Percentiles rank a stretch among this genome's conserved stretches.
Evolutionary conservation across 257 asterid genomes (phyloP).

Genomic region (Scutellaria galericulata): DNA sequence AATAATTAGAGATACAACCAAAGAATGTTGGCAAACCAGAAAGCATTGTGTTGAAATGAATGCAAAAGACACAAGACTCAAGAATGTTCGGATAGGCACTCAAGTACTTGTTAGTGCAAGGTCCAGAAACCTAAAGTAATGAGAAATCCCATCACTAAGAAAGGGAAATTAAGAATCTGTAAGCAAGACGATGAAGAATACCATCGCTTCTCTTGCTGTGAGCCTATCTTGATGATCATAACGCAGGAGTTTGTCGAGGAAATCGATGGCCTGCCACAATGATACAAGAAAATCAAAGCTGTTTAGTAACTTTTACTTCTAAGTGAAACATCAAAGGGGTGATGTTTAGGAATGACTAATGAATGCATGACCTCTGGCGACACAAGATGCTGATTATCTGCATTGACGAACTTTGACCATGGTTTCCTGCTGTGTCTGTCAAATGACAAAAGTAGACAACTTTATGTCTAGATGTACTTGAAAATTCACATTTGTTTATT

Average conservation of each 20-base stretch:
- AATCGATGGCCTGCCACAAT: conserved; percentile 59
- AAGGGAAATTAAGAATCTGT: conserved; percentile 6
- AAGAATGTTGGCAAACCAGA: background rate
- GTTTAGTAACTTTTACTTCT: background rate
- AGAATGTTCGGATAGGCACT: too few relatives aligned
- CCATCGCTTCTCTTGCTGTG: conserved; percentile 96
- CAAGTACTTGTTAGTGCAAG: too few relatives aligned
- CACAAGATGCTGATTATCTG: conserved; percentile 86
- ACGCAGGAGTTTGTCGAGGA: conserved; percentile 91
- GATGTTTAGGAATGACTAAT: background rate
- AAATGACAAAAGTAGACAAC: conserved; percentile 17
- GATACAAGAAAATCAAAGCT: conserved; percentile 15
- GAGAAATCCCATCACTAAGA: background rate
- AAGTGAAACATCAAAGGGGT: background rate
- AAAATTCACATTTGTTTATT: background rate
- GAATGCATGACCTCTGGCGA: conserved; percentile 76
- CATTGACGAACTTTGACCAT: conserved; percentile 84
- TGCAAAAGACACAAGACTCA: too few relatives aligned
- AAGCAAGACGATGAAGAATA: conserved; percentile 30
- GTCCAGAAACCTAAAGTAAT: too few relatives aligned
- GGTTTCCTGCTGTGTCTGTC: conserved; percentile 93
- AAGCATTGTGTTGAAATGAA: background rate
- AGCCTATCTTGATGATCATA: conserved; percentile 95
- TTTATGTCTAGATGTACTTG: conserved; percentile 10
- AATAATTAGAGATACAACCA: background rate